Base-by-base conservation (phyloP, 2,329 filamentous ascomycete species). In the Rhytidhysteron rufulum region DNA sequence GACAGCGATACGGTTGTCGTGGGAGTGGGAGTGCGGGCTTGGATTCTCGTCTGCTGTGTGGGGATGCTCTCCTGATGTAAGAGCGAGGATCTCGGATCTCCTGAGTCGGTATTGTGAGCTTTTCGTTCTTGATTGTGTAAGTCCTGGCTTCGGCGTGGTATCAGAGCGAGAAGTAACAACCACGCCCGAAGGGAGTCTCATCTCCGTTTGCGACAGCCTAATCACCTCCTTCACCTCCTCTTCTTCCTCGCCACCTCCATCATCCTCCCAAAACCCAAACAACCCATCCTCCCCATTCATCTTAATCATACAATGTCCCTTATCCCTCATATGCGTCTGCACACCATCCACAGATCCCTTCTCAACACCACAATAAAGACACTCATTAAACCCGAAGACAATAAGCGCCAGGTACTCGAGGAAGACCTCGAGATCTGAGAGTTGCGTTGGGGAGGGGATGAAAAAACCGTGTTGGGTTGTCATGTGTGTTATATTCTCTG, bases 261-360 rank as follows among this genome's bases (percentile, higher is more conserved):
- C 29, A 31, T 19, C 11, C 6, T 53, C 51, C 52, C 51, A 65
- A 40, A 65, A 66, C 18, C 64, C 62, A 4, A 56, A 45, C 9
- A 66, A 46, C 34, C 63, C 62, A 1, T 57, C 49, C 39, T 63
- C 58, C 5, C 39, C 32, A 8, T 61, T 49, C n/a, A 65, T 19
- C 29, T 63, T 61, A 27, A 65, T 42, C 32, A 54, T 47, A 42
- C 62, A 65, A 36, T 66, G 62, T 6, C 52, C 51, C 40, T 62
- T 66, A 34, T 65, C 62, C 20, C 53, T 40, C 62, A 66, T 66
- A 40, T 66, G 62, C 17, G 41, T 57, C 48, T 60, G 62, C n/a
- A 62, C 47, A 18, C 54, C 45, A 4, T 39, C 25, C 6, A 50
- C 45, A 4, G 55, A 53, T 21, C 34, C 38, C 39, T 57, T 61